Conservation (phyloP, 345 rosid genomes). For the Moricandia arvensis region DNA sequence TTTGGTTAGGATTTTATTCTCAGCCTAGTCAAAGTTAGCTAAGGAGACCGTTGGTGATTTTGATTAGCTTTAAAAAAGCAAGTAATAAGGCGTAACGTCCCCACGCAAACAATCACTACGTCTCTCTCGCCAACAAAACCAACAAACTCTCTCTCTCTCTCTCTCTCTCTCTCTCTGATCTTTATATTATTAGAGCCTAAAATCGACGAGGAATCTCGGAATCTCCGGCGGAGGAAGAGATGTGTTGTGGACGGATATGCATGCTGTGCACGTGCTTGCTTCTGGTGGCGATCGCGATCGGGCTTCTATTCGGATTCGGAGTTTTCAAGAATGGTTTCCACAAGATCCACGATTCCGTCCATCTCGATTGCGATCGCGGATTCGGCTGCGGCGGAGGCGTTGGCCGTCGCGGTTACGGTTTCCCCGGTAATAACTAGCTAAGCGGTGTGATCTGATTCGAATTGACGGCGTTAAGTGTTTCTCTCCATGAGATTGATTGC, state of each 20-base stretch:
- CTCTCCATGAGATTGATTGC: neutral
- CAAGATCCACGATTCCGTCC: conserved; percentile 59
- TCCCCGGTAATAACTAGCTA: conserved; percentile 21
- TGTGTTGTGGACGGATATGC: conserved; percentile 79
- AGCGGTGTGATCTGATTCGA: neutral
- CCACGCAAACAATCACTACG: neutral
- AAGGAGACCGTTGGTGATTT: too few species aligned
- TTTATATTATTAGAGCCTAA: too few species aligned
- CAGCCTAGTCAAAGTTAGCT: too few species aligned
- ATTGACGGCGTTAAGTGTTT: neutral
- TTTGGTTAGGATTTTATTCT: too few species aligned
- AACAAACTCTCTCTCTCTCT: conserved; percentile 4
- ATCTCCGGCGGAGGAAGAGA: conserved; percentile 37
- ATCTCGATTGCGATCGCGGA: conserved; percentile 50
- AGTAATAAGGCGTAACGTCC: conserved; percentile 24
- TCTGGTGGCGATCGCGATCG: conserved; percentile 62
- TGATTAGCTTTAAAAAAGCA: conserved; percentile 32
- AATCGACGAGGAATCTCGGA: conserved; percentile 23
- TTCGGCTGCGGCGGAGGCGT: conserved; percentile 32
- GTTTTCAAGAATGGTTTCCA: conserved; percentile 81
- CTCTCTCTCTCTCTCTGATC: too few species aligned
- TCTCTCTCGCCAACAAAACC: conserved; percentile 24
- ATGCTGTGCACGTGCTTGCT: conserved; percentile 73
- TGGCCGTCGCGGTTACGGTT: conserved; percentile 51
- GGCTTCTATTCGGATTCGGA: conserved; percentile 77